A percentile compares a stretch with the other conserved stretches of the same genome.
phyloP scores from a whole-genome alignment of 2,329 filamentous ascomycete genomes.

The Colletotrichum kahawae region DNA sequence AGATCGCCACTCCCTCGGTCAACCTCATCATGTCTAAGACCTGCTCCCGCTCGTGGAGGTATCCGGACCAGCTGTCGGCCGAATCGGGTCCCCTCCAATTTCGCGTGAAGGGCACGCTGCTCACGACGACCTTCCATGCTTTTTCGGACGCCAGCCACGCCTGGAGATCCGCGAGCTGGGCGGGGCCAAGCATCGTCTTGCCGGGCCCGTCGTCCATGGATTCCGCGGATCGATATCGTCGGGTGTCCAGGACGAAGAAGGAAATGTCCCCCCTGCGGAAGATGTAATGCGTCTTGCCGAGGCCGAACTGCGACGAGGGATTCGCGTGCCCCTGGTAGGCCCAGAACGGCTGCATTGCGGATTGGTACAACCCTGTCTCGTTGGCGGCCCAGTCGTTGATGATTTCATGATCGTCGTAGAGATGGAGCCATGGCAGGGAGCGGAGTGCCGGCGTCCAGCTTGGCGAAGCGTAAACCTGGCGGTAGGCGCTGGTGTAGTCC shows the following conservation, averaged over 20 bases:
- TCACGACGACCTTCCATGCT: slow-evolving; percentile 69
- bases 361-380: slow-evolving; percentile 63
- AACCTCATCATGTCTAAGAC: slow-evolving; percentile 71
- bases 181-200: slow-evolving; percentile 63
- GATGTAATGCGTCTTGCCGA: slow-evolving; percentile 65
- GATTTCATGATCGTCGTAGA: slow-evolving; percentile 75
- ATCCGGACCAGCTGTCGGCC: slow-evolving; percentile 72
- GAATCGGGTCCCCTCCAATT: slow-evolving; percentile 66
- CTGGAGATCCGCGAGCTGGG: slow-evolving; percentile 64
- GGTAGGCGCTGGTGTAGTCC: slow-evolving; percentile 46
- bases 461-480: slow-evolving; percentile 70
- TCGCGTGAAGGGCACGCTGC: slow-evolving; percentile 71
- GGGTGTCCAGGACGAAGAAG: slow-evolving; percentile 73
- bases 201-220: slow-evolving; percentile 41
- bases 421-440: slow-evolving; percentile 71
- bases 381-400: slow-evolving; percentile 73
- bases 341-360: slow-evolving; percentile 67
- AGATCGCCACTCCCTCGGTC: slow-evolving; percentile 64
- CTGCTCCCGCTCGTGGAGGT: slow-evolving; percentile 63
- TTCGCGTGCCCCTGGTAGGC: slow-evolving; percentile 70
- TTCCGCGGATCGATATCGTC: slow-evolving; percentile 55
- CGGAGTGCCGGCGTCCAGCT: slow-evolving; percentile 55
- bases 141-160: slow-evolving; percentile 50
- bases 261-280: slow-evolving; percentile 67
- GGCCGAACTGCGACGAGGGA: slow-evolving; percentile 48